phyloP scores from a whole-genome alignment of 257 asterid species.

The Schizonepeta tenuifolia region DNA sequence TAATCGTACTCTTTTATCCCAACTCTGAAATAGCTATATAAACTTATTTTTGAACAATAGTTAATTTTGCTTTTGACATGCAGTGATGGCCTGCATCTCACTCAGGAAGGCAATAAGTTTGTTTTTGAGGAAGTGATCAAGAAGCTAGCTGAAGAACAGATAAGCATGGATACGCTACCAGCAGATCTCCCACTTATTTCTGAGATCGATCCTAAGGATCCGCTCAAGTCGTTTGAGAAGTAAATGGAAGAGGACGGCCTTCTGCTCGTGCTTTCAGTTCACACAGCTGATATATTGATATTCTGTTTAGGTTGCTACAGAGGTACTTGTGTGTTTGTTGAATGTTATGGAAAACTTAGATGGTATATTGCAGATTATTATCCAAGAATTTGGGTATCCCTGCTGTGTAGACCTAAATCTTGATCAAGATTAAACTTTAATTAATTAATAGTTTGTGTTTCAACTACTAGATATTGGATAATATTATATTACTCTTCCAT shows the following conservation, averaged over 20 bases:
- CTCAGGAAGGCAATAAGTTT: slow-evolving; percentile 51
- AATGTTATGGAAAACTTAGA: background rate
- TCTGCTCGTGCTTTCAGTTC: slow-evolving; percentile 6
- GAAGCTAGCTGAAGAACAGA: slow-evolving; percentile 45
- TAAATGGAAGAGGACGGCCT: slow-evolving; percentile 6
- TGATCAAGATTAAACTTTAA: background rate
- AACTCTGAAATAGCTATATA: background rate
- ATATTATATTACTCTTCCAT: too few species aligned
- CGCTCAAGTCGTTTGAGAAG: slow-evolving; percentile 57
- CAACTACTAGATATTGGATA: background rate
- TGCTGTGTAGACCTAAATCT: background rate
- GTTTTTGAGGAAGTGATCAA: slow-evolving; percentile 63
- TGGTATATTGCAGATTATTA: background rate
- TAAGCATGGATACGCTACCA: slow-evolving; percentile 51
- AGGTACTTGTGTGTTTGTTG: background rate
- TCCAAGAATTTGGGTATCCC: too few species aligned
- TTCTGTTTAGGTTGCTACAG: background rate
- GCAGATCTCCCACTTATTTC: slow-evolving; percentile 52
- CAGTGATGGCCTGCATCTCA: slow-evolving; percentile 89
- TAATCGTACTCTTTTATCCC: background rate
- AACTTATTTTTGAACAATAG: background rate
- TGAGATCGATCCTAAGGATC: slow-evolving; percentile 60
- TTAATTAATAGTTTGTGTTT: background rate
- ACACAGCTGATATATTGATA: background rate
- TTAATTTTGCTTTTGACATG: background rate